These are phyloP conservation scores for Pontederia paniculata DNA, from an alignment of 176 grass and related monocot species.

Conservation along the genomic window DNA sequence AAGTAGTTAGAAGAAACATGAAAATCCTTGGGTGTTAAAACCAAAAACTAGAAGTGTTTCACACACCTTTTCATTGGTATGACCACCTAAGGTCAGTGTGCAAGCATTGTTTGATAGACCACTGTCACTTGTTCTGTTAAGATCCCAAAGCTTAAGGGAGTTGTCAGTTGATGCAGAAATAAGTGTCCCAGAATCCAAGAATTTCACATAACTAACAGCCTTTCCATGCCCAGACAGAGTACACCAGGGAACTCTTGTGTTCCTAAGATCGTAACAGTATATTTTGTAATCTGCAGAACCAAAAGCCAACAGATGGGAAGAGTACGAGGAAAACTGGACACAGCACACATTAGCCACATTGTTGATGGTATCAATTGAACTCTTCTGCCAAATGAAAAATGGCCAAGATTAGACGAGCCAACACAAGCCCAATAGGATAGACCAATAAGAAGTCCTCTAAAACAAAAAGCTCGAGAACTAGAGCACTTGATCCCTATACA, in stretches of 20 bases:
- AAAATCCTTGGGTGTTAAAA: neutral
- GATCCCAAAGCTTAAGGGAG: constrained; percentile 94
- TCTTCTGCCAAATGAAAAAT: constrained; percentile 48
- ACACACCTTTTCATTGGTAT: constrained; percentile 91
- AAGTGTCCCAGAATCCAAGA: constrained; percentile 71
- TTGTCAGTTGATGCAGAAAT: constrained; percentile 90
- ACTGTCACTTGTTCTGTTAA: constrained; percentile 46
- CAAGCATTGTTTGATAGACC: constrained; percentile 59
- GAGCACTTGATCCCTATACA: no score
- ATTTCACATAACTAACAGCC: constrained; percentile 90
- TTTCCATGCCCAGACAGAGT: constrained; percentile 84
- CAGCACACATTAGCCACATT: constrained; percentile 85
- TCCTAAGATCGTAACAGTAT: constrained; percentile 87
- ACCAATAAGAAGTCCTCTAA: no score
- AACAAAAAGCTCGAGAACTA: no score
- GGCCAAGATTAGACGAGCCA: neutral
- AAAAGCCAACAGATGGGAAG: constrained; percentile 76
- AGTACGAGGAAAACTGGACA: constrained; percentile 87
- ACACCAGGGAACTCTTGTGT: constrained; percentile 95
- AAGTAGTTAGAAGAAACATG: neutral
- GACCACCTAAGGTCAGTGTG: constrained; percentile 59
- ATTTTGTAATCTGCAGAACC: constrained; percentile 88
- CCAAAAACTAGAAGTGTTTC: neutral
- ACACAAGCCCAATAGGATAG: no score
- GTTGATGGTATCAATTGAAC: constrained; percentile 71